A percentile compares a stretch with the other conserved stretches of the same genome.
phyloP scores from a whole-genome alignment of 1,139 yeast species.

The Ogataea hybrid region DNA sequence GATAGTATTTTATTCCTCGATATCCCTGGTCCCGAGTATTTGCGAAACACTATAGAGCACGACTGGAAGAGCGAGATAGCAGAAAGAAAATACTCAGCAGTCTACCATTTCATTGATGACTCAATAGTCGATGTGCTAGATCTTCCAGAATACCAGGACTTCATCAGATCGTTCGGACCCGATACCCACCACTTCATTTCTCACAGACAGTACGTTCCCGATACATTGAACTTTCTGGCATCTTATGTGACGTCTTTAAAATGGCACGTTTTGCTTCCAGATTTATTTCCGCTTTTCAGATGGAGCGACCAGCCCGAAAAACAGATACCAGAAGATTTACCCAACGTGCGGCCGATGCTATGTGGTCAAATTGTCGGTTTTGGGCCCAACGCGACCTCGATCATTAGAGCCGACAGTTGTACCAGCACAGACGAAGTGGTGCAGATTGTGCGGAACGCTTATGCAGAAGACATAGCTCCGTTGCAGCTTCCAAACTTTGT shows the following conservation, averaged over 20 bases:
- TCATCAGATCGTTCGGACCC: slow-evolving; percentile 46
- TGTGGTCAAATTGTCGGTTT: slow-evolving; percentile 28
- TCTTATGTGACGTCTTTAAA: slow-evolving; percentile 54
- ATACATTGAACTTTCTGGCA: slow-evolving; percentile 57
- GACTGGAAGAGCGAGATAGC: slow-evolving; percentile 32
- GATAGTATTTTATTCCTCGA: slow-evolving; percentile 68
- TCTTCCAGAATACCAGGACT: slow-evolving; percentile 42
- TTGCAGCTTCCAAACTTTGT: slow-evolving; percentile 9
- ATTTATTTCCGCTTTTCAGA: slow-evolving; percentile 34
- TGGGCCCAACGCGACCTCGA: slow-evolving; percentile 12
- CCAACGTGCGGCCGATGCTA: slow-evolving; percentile 27
- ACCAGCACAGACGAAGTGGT: slow-evolving; percentile 4
- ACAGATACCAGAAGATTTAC: slow-evolving; percentile 16
- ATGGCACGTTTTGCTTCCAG: slow-evolving; percentile 53
- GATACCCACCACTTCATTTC: slow-evolving; percentile 63
- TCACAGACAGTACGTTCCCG: slow-evolving; percentile 62
- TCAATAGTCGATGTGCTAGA: slow-evolving; percentile 42
- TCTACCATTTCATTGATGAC: slow-evolving; percentile 79
- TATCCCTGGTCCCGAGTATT: slow-evolving; percentile 57
- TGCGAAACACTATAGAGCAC: slow-evolving; percentile 42
- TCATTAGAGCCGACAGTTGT: slow-evolving; percentile 8
- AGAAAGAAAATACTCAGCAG: slow-evolving; percentile 35
- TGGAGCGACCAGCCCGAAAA: slow-evolving; percentile 18
- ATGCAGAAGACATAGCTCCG: slow-evolving; percentile 40
- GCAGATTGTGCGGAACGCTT: slow-evolving; percentile 32